A percentile compares a stretch with the other conserved stretches of the same genome.
Evolutionary conservation across 306 rosid species (phyloP).

Genomic region (Rosa persica): DNA sequence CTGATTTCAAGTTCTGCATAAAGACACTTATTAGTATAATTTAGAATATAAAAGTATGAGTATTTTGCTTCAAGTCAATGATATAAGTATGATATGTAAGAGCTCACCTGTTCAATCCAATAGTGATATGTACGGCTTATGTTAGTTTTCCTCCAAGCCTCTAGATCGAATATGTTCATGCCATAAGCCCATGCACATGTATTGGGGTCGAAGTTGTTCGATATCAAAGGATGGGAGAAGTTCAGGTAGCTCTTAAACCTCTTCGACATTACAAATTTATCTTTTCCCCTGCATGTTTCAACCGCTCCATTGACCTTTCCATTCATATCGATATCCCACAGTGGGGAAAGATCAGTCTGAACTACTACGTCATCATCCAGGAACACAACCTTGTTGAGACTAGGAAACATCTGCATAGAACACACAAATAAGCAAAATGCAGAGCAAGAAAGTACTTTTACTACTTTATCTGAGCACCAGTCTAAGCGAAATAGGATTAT

Average conservation of each 20-base stretch:
- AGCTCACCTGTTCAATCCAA: slow-evolving; percentile 82
- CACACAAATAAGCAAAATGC: slow-evolving; percentile 9
- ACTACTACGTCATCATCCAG: slow-evolving; percentile 91
- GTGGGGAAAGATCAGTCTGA: slow-evolving; percentile 95
- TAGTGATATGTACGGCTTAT: slow-evolving; percentile 80
- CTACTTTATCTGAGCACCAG: background rate
- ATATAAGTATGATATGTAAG: background rate
- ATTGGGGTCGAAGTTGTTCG: slow-evolving; percentile 54
- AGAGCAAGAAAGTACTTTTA: background rate
- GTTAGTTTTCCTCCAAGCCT: slow-evolving; percentile 96
- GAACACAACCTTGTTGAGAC: slow-evolving; percentile 89
- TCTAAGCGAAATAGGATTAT: background rate
- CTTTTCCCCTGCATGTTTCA: slow-evolving; percentile 89
- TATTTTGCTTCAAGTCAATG: background rate
- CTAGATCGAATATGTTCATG: slow-evolving; percentile 94
- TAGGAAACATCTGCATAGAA: slow-evolving; percentile 78
- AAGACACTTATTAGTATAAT: slow-evolving; percentile 18
- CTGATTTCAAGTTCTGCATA: slow-evolving; percentile 91
- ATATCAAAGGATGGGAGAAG: slow-evolving; percentile 92
- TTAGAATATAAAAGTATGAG: background rate
- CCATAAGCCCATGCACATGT: slow-evolving; percentile 99
- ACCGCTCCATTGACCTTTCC: slow-evolving; percentile 99
- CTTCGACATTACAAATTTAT: slow-evolving; percentile 97
- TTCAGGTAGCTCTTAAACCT: slow-evolving; percentile 83
- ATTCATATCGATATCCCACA: slow-evolving; percentile 93